Evolutionary conservation across 345 rosid species (phyloP).

Genomic region (Brassica napus): DNA sequence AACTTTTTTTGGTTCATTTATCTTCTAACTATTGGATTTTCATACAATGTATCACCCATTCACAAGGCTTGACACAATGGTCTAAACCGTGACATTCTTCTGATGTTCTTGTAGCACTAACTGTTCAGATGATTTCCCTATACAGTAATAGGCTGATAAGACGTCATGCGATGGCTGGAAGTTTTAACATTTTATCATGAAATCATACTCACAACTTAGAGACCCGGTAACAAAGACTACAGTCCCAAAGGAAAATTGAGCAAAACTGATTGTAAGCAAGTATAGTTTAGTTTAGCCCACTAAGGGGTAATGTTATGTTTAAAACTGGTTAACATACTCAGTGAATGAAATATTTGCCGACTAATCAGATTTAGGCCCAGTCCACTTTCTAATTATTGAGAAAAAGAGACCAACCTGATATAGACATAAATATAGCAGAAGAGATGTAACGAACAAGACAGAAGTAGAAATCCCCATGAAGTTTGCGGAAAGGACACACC

Average conservation of each 20-base stretch:
- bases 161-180: neutral
- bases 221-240: neutral
- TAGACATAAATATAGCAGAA: neutral
- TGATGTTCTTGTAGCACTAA: conserved; percentile 7
- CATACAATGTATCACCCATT: conserved; percentile 22
- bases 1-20: neutral
- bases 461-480: conserved; percentile 29
- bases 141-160: neutral
- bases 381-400: neutral
- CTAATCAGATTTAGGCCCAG: neutral
- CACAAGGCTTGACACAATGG: conserved; percentile 66
- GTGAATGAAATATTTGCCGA: no score
- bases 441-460: neutral
- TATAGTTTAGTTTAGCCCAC: no score
- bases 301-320: no score
- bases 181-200: neutral
- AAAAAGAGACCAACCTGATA: neutral
- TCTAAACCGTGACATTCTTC: conserved; percentile 70
- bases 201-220: neutral
- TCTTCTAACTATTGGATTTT: neutral
- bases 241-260: no score
- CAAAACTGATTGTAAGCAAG: no score
- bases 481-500: conserved; percentile 40
- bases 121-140: neutral
- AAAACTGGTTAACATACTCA: no score